Evolutionary conservation across 345 rosid species (phyloP).

Genomic region (Pistacia vera): DNA sequence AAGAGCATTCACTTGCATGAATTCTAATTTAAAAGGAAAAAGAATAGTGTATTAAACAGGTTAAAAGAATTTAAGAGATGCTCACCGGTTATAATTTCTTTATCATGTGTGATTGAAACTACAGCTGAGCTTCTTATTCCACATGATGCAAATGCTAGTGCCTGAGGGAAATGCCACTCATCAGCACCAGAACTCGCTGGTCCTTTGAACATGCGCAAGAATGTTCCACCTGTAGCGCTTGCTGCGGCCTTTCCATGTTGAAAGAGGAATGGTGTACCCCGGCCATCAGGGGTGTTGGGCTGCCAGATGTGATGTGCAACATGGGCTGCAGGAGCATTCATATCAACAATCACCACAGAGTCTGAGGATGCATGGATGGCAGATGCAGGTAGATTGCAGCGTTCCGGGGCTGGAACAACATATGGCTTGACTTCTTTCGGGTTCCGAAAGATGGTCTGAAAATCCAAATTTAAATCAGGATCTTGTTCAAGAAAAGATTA

Average conservation of each 20-base stretch:
- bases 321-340: constrained; percentile 91
- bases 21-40: no score
- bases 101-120: constrained; percentile 77
- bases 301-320: constrained; percentile 95
- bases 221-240: constrained; percentile 67
- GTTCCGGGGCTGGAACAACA: constrained; percentile 73
- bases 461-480: constrained; percentile 23
- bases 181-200: constrained; percentile 59
- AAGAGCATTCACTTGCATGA: no score
- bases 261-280: constrained; percentile 91
- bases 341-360: constrained; percentile 71
- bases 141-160: constrained; percentile 83
- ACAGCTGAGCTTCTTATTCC: constrained; percentile 81
- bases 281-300: constrained; percentile 95
- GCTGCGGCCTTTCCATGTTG: constrained; percentile 78
- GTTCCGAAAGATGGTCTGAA: constrained; percentile 92
- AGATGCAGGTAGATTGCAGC: constrained; percentile 96
- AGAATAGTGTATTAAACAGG: no score
- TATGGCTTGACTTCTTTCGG: constrained; percentile 86
- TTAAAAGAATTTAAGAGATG: background rate
- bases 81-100: constrained; percentile 86
- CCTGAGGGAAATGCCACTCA: constrained; percentile 88
- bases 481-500: constrained; percentile 5
- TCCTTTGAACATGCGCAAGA: constrained; percentile 94
- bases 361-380: constrained; percentile 90